Conservation (phyloP, 768 basidiomycete genomes). For the Podaxis sp. region DNA sequence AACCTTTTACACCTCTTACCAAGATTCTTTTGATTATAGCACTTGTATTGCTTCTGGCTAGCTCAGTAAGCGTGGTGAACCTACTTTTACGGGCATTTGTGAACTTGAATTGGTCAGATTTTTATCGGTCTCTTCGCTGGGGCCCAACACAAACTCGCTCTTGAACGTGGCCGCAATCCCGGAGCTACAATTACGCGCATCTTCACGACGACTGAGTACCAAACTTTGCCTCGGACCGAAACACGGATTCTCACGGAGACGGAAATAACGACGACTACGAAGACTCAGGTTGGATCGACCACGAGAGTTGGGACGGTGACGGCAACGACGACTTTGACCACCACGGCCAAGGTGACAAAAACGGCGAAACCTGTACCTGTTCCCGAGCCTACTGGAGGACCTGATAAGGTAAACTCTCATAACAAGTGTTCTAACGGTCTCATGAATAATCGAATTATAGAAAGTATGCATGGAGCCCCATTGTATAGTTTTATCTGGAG, state of each 20-base stretch:
- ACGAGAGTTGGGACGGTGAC: slow-evolving; percentile 20
- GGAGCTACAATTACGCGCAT: slow-evolving; percentile 14
- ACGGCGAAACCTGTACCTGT: slow-evolving; percentile 37
- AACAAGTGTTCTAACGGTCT: background rate
- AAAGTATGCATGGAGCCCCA: slow-evolving; percentile 71
- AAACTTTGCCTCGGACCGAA: slow-evolving; percentile 31
- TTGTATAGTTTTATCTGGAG: slow-evolving; percentile 82
- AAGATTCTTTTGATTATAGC: slow-evolving; percentile 77
- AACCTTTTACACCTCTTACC: slow-evolving; percentile 81
- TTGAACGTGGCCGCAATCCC: slow-evolving; percentile 40
- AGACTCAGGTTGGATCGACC: slow-evolving; percentile 23
- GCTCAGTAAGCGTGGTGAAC: slow-evolving; percentile 44
- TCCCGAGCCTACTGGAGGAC: slow-evolving; percentile 52
- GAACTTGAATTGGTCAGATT: slow-evolving; percentile 36
- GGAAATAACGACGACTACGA: slow-evolving; percentile 38
- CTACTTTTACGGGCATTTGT: background rate
- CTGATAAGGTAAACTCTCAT: slow-evolving; percentile 46
- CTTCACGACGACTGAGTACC: slow-evolving; percentile 17
- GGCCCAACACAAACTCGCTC: slow-evolving; percentile 71
- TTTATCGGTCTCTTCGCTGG: slow-evolving; percentile 95
- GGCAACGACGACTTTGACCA: slow-evolving; percentile 28
- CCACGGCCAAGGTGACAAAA: slow-evolving; percentile 30
- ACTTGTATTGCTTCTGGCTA: slow-evolving; percentile 77
- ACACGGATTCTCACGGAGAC: slow-evolving; percentile 43
- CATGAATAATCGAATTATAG: slow-evolving; percentile 30